Conservation (phyloP, 2,329 filamentous ascomycete species). For the Trichoderma sp. region DNA sequence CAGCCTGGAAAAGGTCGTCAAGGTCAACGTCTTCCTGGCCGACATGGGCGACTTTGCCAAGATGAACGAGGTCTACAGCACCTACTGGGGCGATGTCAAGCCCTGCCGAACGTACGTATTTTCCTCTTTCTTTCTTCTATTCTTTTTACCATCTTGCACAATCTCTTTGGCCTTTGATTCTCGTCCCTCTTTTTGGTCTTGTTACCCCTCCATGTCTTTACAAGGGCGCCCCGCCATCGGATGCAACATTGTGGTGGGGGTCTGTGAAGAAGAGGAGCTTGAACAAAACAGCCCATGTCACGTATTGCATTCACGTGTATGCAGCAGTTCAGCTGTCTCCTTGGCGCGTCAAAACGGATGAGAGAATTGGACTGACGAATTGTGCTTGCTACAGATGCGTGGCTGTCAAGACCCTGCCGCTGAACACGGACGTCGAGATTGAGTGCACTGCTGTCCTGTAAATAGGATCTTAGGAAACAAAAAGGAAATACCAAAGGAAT, state of each 20-base stretch:
- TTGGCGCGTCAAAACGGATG: neutral
- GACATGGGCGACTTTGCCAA: constrained; percentile 71
- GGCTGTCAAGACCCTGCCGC: constrained; percentile 35
- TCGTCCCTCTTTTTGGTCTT: neutral
- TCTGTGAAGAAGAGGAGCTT: neutral
- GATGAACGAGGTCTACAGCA: constrained; percentile 72
- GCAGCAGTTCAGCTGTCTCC: neutral
- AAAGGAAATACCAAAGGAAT: neutral
- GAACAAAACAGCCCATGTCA: neutral
- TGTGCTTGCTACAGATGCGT: constrained; percentile 30
- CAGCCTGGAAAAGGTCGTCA: constrained; percentile 63
- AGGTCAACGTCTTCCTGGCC: constrained; percentile 70
- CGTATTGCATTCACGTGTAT: neutral
- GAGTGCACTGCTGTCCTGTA: constrained; percentile 35
- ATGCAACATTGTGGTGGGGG: constrained; percentile 13
- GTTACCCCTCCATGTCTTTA: constrained; percentile 7
- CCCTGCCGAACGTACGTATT: constrained; percentile 42
- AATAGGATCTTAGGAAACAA: neutral
- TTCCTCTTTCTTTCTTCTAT: neutral
- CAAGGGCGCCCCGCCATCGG: constrained; percentile 13
- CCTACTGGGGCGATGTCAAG: constrained; percentile 60
- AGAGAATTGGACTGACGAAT: neutral
- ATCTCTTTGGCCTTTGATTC: neutral
- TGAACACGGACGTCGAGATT: constrained; percentile 35
- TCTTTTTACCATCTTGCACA: neutral